Conservation (phyloP, 352 stramenopile species). For the Globisporangium nunn region DNA sequence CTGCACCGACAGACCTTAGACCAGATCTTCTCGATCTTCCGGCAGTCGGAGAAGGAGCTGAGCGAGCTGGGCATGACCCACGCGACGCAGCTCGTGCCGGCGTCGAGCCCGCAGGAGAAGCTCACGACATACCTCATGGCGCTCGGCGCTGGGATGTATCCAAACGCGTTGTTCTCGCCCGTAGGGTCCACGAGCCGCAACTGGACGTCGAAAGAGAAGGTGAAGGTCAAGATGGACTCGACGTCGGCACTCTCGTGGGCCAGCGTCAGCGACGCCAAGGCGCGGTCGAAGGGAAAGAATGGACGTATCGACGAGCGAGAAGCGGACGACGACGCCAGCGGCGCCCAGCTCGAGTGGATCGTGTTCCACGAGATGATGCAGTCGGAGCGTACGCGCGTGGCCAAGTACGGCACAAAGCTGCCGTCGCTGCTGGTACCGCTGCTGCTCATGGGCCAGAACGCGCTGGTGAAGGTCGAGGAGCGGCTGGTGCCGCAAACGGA, state of each 20-base stretch:
- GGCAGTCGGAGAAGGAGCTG: conserved; percentile 57
- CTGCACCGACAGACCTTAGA: conserved; percentile 56
- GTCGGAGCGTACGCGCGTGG: conserved; percentile 51
- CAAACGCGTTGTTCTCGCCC: conserved; percentile 55
- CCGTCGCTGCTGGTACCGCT: conserved; percentile 47
- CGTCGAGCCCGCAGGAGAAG: conserved; percentile 18
- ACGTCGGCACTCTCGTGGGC: conserved; percentile 45
- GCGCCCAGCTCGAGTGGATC: conserved; percentile 46
- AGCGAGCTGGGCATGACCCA: conserved; percentile 38
- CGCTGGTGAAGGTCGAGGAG: conserved; percentile 18
- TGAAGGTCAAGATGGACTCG: conserved; percentile 66
- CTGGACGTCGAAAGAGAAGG: conserved; percentile 77
- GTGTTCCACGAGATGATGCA: conserved; percentile 86
- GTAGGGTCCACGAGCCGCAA: conserved; percentile 34
- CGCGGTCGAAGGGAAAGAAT: conserved; percentile 18
- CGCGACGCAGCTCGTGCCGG: conserved; percentile 33
- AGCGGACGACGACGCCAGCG: conserved; percentile 1
- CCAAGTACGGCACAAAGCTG: conserved; percentile 68
- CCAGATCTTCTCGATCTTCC: conserved; percentile 62
- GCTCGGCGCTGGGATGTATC: conserved; percentile 63
- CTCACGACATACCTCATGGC: conserved; percentile 58
- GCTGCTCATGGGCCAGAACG: conserved; percentile 50
- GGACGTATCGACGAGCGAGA: conserved; percentile 16
- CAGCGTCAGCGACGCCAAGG: conserved; percentile 6
- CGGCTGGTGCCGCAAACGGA: conserved; percentile 29